Percentiles rank a stretch among this genome's conserved stretches.
These are phyloP conservation scores for Dactylellina drechsleri DNA, from an alignment of 2,329 filamentous ascomycete species.

Conservation along the genomic window DNA sequence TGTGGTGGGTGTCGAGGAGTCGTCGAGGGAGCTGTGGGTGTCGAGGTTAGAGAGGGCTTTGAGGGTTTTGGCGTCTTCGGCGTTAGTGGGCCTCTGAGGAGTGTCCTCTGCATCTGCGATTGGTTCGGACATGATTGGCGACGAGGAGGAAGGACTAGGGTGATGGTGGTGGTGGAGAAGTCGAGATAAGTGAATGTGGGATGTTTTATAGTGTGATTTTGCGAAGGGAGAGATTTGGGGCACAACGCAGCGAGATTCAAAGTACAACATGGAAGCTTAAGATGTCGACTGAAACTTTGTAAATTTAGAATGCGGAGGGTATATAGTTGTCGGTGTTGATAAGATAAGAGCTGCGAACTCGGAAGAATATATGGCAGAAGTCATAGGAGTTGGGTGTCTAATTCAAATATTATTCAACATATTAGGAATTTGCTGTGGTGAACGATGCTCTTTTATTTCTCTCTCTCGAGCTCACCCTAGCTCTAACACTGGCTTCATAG, in stretches of 20 bases:
- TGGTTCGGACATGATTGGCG: conserved; percentile 38
- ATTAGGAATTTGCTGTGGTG: too few species aligned
- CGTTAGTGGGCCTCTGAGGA: conserved; percentile 56
- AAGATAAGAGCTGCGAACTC: too few species aligned
- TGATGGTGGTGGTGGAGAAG: not conserved
- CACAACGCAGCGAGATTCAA: not conserved
- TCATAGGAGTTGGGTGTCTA: too few species aligned
- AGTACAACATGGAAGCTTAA: not conserved
- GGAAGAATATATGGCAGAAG: too few species aligned
- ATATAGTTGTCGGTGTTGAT: too few species aligned
- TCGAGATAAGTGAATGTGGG: not conserved
- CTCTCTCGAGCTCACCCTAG: too few species aligned
- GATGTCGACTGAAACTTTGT: too few species aligned
- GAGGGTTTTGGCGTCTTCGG: conserved; percentile 56
- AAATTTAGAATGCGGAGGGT: too few species aligned
- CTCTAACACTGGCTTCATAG: too few species aligned
- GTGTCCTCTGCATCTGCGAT: conserved; percentile 47
- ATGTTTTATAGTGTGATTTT: not conserved
- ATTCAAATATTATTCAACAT: too few species aligned
- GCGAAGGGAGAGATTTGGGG: too few species aligned
- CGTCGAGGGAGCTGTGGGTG: conserved; percentile 44
- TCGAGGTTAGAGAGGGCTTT: conserved; percentile 56
- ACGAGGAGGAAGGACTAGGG: not conserved
- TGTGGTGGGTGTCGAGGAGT: conserved; percentile 29
- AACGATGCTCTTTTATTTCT: too few species aligned